Base-by-base conservation (phyloP, 2,329 filamentous ascomycete species). In the Xylaria sp. region DNA sequence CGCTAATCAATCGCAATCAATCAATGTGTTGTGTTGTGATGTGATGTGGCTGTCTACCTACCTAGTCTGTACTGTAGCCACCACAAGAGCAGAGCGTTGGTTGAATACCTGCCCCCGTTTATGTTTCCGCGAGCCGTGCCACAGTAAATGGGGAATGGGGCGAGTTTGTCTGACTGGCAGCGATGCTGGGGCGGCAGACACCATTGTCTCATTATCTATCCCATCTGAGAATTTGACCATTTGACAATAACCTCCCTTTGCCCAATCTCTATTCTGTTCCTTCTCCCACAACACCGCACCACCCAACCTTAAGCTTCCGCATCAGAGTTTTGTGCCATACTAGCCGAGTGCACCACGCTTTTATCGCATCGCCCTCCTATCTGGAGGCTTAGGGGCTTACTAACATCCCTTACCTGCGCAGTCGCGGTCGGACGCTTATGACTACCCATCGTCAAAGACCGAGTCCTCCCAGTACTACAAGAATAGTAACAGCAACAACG, bases 351-450 rank as follows among this genome's bases (percentile, higher is more conserved):
- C 39, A 42, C 14, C 47, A 47, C 45, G 45, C 47, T 2, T 11
- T 3, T 24, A 27, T 36, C 30, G 58, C 56, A 47, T 42, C 5
- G n/a, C 54, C 21, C 54, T n/a, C 50, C 50, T 27, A 42, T 36
- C 34, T 36, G 34, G 24, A 27, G 24, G 24, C 34, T 36, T 0
- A 36, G n/a, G 55, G 45, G 36, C 56, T 56, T 56, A 71, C 69
- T 56, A 65, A 64, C 64, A 69, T 62, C 64, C 55, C 59, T 64
- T 56, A 12, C 62, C 61, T 63, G 6, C 57, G 14, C 61, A 73
- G 71, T 72, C 75, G 68, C 84, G 86, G 67, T 79, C 78, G 63
- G 76, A 83, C 51, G 80, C 84, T 55, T 88, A 86, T 62, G 74
- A 75, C 65, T 74, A 74, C 61, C 61, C 74, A 24, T 70, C 73